Evolutionary conservation across 331 rosid species (phyloP).

Genomic region (Dryas integrifolia): DNA sequence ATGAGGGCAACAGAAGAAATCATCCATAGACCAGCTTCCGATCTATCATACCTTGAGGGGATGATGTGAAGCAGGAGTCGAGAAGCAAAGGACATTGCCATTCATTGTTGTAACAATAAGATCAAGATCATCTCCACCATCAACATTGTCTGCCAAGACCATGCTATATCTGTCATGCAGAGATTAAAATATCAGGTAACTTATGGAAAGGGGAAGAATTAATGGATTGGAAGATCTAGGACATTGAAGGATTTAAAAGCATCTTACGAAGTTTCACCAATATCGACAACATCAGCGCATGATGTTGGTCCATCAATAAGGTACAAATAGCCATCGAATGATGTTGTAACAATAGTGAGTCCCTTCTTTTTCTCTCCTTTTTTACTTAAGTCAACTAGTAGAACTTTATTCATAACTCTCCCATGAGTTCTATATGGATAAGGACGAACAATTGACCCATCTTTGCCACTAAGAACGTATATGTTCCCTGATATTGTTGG

Average conservation of each 20-base stretch:
- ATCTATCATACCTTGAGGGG: slow-evolving; percentile 76
- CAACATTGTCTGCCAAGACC: slow-evolving; percentile 98
- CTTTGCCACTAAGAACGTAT: slow-evolving; percentile 91
- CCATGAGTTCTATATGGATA: slow-evolving; percentile 93
- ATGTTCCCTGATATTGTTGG: slow-evolving; percentile 90
- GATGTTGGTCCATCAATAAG: slow-evolving; percentile 96
- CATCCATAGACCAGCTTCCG: slow-evolving; percentile 23
- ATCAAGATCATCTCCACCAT: slow-evolving; percentile 99
- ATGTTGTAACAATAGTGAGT: slow-evolving; percentile 81
- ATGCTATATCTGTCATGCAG: slow-evolving; percentile 80
- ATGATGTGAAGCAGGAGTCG: slow-evolving; percentile 85
- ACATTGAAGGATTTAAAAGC: slow-evolving; percentile 20
- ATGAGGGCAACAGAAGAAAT: slow-evolving; percentile 4
- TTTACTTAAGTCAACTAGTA: slow-evolving; percentile 75
- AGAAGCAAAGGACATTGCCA: slow-evolving; percentile 95
- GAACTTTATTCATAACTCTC: slow-evolving; percentile 90
- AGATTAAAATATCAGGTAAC: slow-evolving; percentile 8
- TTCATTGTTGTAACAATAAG: slow-evolving; percentile 93
- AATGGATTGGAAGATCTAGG: background rate
- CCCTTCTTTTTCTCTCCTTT: slow-evolving; percentile 79
- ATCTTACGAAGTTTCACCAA: slow-evolving; percentile 98
- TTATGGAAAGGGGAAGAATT: slow-evolving; percentile 15
- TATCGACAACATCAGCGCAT: slow-evolving; percentile 96
- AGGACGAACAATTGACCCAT: slow-evolving; percentile 72
- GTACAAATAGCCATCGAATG: slow-evolving; percentile 93